Percentiles rank a stretch among this genome's conserved stretches.
These are phyloP conservation scores for Tricholoma bakamatsutake DNA, from an alignment of 768 basidiomycete genomes.

Conservation along the genomic window DNA sequence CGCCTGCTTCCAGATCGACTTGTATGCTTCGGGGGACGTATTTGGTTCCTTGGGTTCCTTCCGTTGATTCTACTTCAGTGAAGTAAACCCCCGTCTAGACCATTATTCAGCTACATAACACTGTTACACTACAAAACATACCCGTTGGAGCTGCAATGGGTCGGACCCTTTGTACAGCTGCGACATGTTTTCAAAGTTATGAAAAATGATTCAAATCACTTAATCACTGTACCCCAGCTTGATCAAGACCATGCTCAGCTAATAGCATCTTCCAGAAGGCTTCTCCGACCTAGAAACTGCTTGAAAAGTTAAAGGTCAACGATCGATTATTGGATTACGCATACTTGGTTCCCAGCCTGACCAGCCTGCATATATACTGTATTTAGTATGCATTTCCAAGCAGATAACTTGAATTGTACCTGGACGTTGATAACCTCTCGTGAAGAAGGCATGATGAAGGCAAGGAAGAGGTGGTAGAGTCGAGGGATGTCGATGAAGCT, in stretches of 20 bases:
- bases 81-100: slow-evolving; percentile 77
- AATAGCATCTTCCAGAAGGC: slow-evolving; percentile 88
- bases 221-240: slow-evolving; percentile 49
- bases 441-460: slow-evolving; percentile 17
- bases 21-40: slow-evolving; percentile 90
- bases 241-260: slow-evolving; percentile 77
- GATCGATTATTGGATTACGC: slow-evolving; percentile 35
- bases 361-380: slow-evolving; percentile 44
- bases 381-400: slow-evolving; percentile 2
- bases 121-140: slow-evolving; percentile 23
- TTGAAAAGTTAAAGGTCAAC: slow-evolving; percentile 43
- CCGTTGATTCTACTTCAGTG: slow-evolving; percentile 52
- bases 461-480: slow-evolving; percentile 1
- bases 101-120: background rate
- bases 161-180: slow-evolving; percentile 72
- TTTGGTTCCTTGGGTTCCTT: slow-evolving; percentile 42
- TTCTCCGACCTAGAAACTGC: slow-evolving; percentile 55
- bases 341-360: slow-evolving; percentile 56
- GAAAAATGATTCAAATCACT: background rate
- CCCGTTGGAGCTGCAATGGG: slow-evolving; percentile 67
- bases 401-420: slow-evolving; percentile 29
- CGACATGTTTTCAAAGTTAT: background rate
- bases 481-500: background rate
- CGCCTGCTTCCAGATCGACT: slow-evolving; percentile 85
- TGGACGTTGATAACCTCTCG: slow-evolving; percentile 84